Evolutionary conservation across 2,329 filamentous ascomycete genomes (phyloP), one percentile per base, ranked within the genome.

Genomic region (Stachybotrys elegans): DNA sequence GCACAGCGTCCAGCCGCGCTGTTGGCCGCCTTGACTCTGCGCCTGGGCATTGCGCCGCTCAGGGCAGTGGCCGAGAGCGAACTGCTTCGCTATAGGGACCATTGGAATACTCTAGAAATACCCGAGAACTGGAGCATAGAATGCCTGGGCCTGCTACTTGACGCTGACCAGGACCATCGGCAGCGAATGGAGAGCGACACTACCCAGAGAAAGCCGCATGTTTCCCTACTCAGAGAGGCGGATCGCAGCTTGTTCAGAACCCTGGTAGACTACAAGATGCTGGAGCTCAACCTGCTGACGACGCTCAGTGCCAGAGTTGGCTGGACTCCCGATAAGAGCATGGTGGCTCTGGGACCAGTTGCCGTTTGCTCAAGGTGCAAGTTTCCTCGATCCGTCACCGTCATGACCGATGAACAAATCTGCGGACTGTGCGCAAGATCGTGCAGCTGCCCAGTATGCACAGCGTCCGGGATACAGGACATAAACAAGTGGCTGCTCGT

Each of bases 121-220:
- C 71, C 72, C 1, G 73, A 77, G 51, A 76, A 65, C 8, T 77
- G 72, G 71, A 75, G 68, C 37, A 45, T 66, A 7, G 65, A 59
- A 44, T 76, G 71, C 39, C 50, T 75, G 20, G 53, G 58, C 0
- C 56, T 76, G n/a, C 53, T 77, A 13, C 61, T 76, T 2, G 70
- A 74, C 39, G 72, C 72, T 0, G 70, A 76, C 51, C 48, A 52
- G 16, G 58, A 64, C 43, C 63, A 60, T 42, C 53, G 54, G 32
- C 53, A 48, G 42, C 58, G 62, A 9, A 54, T 61, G 5, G 45
- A 49, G 1, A 44, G 53, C 12, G 58, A 52, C 17, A 40, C 48
- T 6, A 58, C 50, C 2, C 22, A 35, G 6, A 50, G 51, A 21
- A 42, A 7, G 1, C 43, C 40, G 3, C 50, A 52, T 4, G 39